Evolutionary conservation across 306 rosid species (phyloP).

Genomic region (Dalbergia cochinchinensis): DNA sequence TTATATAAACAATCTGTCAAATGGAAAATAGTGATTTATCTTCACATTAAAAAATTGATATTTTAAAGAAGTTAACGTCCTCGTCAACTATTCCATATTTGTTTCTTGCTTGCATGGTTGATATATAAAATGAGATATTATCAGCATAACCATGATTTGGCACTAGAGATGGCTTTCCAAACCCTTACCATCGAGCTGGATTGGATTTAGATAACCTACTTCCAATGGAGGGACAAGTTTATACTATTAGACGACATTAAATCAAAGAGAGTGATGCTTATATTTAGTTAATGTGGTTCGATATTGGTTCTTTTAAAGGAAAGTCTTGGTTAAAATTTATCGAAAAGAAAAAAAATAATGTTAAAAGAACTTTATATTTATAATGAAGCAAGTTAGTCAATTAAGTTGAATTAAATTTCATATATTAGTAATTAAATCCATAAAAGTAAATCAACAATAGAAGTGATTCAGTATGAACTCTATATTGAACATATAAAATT

Average conservation of each 20-base stretch:
- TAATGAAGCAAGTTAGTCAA: no score
- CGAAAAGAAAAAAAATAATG: no score
- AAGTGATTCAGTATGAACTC: neutral
- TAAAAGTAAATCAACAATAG: neutral
- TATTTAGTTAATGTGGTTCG: no score
- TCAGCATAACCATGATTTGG: neutral
- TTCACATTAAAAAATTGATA: neutral
- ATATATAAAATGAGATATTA: slow-evolving; percentile 12
- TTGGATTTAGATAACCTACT: no score
- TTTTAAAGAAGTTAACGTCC: neutral
- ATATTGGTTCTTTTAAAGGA: no score
- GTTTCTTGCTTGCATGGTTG: neutral
- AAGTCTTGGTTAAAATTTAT: no score
- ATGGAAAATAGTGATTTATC: neutral
- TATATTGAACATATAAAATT: neutral
- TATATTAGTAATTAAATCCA: neutral
- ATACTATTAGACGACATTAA: no score
- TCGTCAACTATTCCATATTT: neutral
- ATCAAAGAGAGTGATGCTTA: no score
- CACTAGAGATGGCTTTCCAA: slow-evolving; percentile 13
- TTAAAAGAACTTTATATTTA: no score
- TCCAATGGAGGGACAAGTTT: no score
- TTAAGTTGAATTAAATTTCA: no score
- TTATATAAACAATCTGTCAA: slow-evolving; percentile 20
- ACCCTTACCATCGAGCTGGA: neutral